Evolutionary conservation across 176 grass and related monocot species (phyloP), one percentile per base, ranked within the genome.

Genomic region (Chrysopogon serrulatus): DNA sequence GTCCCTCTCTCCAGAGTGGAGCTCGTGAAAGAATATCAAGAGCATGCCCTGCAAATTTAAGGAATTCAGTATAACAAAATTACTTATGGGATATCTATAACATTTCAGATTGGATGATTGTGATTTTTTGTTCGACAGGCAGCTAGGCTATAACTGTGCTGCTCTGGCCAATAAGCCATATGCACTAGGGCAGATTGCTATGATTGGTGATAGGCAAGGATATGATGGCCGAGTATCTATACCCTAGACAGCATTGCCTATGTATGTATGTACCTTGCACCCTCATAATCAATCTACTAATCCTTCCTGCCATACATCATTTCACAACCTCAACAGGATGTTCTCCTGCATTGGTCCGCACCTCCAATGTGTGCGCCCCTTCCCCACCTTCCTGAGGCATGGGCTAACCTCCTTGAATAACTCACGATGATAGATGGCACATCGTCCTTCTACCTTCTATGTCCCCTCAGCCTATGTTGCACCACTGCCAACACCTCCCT

Each of bases 1-100:
- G 91, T 48, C 96, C 96, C 63, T 90, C 34, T 83, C 88, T 98
- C 96, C 96, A 98, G 23, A 98, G 68, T 80, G 96, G 89, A 21
- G 87, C 65, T 53, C 96, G 86, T 28, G 96, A 90, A 21, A 95
- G 93, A 87, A 98, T 93, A 85, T 98, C 96, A 90, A 98, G 93
- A 89, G 89, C 83, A 92, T 92, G 85, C 12, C 96, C 96, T 98
- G 78, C 59, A 78, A 79, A 21, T 10, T 83, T 34, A 37, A 27
- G 39, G 83, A 23, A 66, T 60, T 85, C 57, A 51, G 11, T 56
- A 68, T 16, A 26, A 75, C 14, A 33, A 81, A 87, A 81, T 62
- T 69, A 43, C 8, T 65, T 9, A 76, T 63, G 48, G 42, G 9
- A 43, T 81, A 42, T 70, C 40, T 63, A 81, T 69, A 31, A 63